Evolutionary conservation across 2,329 filamentous ascomycete genomes (phyloP), one percentile per base, ranked within the genome.

Genomic region (Dissoconium aciculare): DNA sequence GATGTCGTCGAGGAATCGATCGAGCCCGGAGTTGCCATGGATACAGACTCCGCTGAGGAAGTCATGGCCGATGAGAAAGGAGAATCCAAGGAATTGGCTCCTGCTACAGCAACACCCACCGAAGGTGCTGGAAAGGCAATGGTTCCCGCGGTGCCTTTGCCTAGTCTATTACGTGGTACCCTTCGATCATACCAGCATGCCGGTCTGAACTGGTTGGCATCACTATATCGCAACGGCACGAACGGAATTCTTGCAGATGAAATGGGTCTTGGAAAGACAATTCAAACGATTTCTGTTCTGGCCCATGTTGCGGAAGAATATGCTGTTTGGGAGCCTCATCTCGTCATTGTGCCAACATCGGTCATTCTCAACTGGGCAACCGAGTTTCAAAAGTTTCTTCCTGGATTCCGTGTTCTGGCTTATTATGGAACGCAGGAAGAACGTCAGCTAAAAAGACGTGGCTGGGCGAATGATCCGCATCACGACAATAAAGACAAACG

Each of bases 311-410:
- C 91, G 5, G 85, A 85, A 39, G 69, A 83, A 23, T 80, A 93
- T 50, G 74, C 84, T 47, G 74, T 92, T 4, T 98, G 89, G 91
- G 89, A 91, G 0, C 84, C 89, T 1, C 89, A 98, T 61, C 63
- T 98, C 14, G 82, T 98, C 28, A 79, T 98, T 37, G 89, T 98
- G 2, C 89, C 89, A 1, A 98, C 89, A 2, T 95, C 85, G 56
- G 91, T 98, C 28, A 94, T 98, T 68, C 71, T 98, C 41, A 98
- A 98, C 52, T 98, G 89, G 89, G 91, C 98, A 55, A 95, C 95
- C 79, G 89, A 98, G 57, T 98, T 98, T 67, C 95, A 95, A 52
- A 98, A 98, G 54, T 98, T 87, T 73, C 82, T 85, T 34, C 89
- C 91, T 3, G 87, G 89, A 0, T 98, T 98, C 65, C 95, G 94